These are phyloP conservation scores for Gossypium australe DNA, from an alignment of 345 rosid species.

Conservation along the genomic window DNA sequence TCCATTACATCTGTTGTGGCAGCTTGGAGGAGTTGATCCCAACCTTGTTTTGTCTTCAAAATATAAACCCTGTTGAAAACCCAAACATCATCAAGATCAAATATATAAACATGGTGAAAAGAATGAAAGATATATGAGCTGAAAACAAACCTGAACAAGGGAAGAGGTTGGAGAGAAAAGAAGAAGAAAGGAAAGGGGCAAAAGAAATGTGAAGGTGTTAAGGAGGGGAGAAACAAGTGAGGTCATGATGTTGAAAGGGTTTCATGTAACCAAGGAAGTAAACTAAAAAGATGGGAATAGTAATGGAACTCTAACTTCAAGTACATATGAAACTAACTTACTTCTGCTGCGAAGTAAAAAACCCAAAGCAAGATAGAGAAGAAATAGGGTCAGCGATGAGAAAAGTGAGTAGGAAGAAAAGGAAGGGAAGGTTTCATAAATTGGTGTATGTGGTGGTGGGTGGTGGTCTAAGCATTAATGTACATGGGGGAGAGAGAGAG, in stretches of 20 bases:
- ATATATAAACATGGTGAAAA: neutral
- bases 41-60: slow-evolving; percentile 67
- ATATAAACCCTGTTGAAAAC: slow-evolving; percentile 30
- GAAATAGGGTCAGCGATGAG: neutral
- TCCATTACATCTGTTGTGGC: slow-evolving; percentile 76
- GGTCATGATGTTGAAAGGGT: slow-evolving; percentile 19
- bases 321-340: no score
- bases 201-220: neutral
- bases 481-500: no score
- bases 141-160: slow-evolving; percentile 22
- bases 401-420: neutral
- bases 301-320: no score
- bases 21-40: slow-evolving; percentile 89
- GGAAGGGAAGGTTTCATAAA: slow-evolving; percentile 15
- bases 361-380: no score
- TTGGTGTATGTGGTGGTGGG: neutral
- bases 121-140: neutral
- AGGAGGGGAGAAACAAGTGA: neutral
- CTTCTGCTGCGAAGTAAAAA: no score
- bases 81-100: neutral
- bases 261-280: neutral
- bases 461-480: neutral
- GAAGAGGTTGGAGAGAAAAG: slow-evolving; percentile 24
- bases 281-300: no score
- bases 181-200: slow-evolving; percentile 1